These are phyloP conservation scores for Grigorovia transvaalensis DNA, from an alignment of 805 yeast genomes.

Conservation along the genomic window DNA sequence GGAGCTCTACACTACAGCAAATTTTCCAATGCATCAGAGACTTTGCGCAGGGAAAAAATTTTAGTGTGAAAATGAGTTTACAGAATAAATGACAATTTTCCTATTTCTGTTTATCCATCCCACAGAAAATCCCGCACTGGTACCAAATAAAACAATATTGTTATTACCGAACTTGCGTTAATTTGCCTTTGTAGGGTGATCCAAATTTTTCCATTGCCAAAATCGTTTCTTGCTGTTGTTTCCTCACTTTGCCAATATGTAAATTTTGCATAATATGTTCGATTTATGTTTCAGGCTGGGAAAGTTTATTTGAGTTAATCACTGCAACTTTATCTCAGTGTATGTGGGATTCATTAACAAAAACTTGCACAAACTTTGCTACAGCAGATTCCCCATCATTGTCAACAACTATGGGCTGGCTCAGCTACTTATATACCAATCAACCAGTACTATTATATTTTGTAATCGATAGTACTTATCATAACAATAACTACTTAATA, in stretches of 20 bases:
- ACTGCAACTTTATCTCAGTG: neutral
- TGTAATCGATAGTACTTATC: no score
- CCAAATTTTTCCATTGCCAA: neutral
- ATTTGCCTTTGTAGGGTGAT: neutral
- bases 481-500: no score
- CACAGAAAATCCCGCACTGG: no score
- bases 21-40: no score
- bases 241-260: neutral
- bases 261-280: neutral
- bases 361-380: neutral
- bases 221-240: neutral
- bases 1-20: no score
- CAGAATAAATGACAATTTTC: no score
- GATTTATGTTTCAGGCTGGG: neutral
- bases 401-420: neutral
- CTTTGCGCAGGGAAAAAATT: no score
- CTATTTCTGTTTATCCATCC: no score
- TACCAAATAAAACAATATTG: neutral
- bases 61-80: no score
- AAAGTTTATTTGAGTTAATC: neutral
- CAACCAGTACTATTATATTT: no score
- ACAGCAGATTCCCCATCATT: neutral
- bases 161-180: neutral
- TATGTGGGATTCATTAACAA: neutral
- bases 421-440: neutral